phyloP scores from a whole-genome alignment of 2,329 filamentous ascomycete species.

The Leptographium galeiforme region DNA sequence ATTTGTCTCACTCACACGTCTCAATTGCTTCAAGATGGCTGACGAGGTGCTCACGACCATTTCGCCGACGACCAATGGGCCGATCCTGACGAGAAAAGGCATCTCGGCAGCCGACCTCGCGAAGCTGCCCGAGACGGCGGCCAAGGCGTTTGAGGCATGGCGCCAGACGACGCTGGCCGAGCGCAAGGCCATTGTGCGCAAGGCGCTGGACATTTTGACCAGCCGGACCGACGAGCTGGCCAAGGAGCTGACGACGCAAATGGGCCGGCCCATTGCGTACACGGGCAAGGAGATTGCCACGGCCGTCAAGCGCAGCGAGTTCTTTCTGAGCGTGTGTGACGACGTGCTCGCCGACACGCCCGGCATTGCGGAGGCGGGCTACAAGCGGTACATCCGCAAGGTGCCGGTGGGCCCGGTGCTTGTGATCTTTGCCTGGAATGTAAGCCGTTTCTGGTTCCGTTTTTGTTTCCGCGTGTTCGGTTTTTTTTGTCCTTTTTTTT shows the following conservation, averaged over 20 bases:
- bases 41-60: conserved; percentile 61
- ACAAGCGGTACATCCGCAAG: conserved; percentile 82
- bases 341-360: conserved; percentile 68
- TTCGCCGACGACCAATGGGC: conserved; percentile 78
- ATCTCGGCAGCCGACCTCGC: conserved; percentile 57
- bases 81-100: conserved; percentile 67
- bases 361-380: conserved; percentile 74
- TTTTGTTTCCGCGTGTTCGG: not conserved
- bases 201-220: conserved; percentile 58
- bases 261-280: conserved; percentile 86
- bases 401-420: conserved; percentile 77
- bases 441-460: conserved; percentile 29
- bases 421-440: conserved; percentile 92
- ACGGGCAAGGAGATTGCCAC: conserved; percentile 73
- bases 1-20: not conserved
- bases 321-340: conserved; percentile 70
- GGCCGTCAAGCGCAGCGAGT: conserved; percentile 72
- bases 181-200: conserved; percentile 68
- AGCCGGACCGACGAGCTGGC: conserved; percentile 68
- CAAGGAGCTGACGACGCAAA: conserved; percentile 79
- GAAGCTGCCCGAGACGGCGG: conserved; percentile 56
- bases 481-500: not conserved
- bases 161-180: conserved; percentile 60
- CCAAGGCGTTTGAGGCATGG: conserved; percentile 64
- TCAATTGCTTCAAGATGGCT: conserved; percentile 34